Conservation (phyloP, 129 eudicot species). For the Scalesia atractyloides region DNA sequence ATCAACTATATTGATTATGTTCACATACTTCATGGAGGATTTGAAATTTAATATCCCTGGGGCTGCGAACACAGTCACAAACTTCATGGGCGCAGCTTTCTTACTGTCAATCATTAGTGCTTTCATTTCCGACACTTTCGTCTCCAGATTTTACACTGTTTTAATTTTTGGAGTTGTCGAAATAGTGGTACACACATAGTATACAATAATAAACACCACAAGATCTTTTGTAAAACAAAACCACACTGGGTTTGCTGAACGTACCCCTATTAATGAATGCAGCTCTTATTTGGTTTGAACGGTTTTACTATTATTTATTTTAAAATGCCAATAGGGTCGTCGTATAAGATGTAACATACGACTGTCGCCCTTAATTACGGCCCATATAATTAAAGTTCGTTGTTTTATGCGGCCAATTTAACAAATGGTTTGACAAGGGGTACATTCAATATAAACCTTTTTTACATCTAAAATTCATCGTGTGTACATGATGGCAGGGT, state of each 20-base stretch:
- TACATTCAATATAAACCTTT: too few species aligned
- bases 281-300: too few species aligned
- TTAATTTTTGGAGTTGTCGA: slow-evolving; percentile 58
- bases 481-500: slow-evolving; percentile 39
- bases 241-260: background rate
- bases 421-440: too few species aligned
- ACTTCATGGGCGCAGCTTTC: slow-evolving; percentile 69
- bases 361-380: too few species aligned
- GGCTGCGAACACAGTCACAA: slow-evolving; percentile 73
- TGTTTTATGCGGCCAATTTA: too few species aligned
- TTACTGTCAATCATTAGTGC: slow-evolving; percentile 69
- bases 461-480: background rate
- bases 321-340: too few species aligned
- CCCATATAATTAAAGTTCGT: too few species aligned
- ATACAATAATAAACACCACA: background rate
- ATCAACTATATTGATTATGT: slow-evolving; percentile 58
- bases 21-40: slow-evolving; percentile 51
- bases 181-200: slow-evolving; percentile 40
- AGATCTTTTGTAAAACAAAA: background rate
- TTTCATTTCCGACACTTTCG: slow-evolving; percentile 68
- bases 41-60: slow-evolving; percentile 54
- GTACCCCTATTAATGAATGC: too few species aligned
- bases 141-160: slow-evolving; percentile 49
- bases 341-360: too few species aligned
- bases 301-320: too few species aligned